Percentiles rank a stretch among this genome's conserved stretches.
phyloP scores from a whole-genome alignment of 1,284 basidiomycete genomes.

The Puccinia novopanici region DNA sequence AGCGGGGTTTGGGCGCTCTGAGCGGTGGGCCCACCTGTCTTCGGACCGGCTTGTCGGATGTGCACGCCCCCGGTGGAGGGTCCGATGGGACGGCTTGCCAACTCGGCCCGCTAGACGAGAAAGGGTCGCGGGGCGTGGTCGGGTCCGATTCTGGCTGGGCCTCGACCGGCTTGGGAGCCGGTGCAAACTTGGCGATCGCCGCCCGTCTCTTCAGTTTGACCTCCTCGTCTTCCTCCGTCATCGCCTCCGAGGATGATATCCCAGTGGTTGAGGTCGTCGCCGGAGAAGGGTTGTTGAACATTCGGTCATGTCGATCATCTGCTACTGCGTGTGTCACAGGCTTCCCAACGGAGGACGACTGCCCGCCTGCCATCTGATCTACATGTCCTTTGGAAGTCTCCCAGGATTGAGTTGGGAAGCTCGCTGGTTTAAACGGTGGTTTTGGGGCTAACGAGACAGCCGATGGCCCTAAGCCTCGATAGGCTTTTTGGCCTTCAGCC shows the following conservation, averaged over 20 bases:
- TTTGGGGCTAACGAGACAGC: not conserved
- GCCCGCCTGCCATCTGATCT: not conserved
- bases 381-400: not conserved
- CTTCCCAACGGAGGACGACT: conserved; percentile 1
- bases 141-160: not conserved
- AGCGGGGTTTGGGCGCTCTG: conserved; percentile 47
- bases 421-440: not conserved
- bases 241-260: conserved; percentile 30
- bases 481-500: conserved; percentile 17
- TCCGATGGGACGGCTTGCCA: not conserved
- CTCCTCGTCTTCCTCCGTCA: conserved; percentile 48
- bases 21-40: conserved; percentile 28
- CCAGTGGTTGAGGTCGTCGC: not conserved
- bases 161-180: not conserved
- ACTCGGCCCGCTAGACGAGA: conserved; percentile 36
- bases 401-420: not conserved
- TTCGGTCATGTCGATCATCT: not conserved
- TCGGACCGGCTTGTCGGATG: not conserved
- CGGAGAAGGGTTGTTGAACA: not conserved
- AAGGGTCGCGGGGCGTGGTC: conserved; percentile 19
- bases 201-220: conserved; percentile 15
- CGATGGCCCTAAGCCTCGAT: not conserved
- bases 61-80: not conserved
- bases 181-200: conserved; percentile 47
- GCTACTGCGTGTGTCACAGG: not conserved